These are phyloP conservation scores for Tympanopsis confertula DNA, from an alignment of 2,329 filamentous ascomycete genomes.

Conservation along the genomic window DNA sequence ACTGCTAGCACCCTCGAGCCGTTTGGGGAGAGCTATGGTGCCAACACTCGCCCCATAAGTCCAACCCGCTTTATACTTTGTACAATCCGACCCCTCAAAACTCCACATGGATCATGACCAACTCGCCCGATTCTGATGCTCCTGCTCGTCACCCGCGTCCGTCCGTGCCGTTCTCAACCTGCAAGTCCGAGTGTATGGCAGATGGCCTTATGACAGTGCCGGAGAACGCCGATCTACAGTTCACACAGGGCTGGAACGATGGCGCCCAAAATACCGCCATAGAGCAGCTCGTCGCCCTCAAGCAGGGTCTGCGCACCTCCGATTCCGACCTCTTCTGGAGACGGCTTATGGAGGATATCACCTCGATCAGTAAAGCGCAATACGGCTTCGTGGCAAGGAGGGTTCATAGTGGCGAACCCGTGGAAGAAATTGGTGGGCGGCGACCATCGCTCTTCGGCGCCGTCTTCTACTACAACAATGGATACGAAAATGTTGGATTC, in stretches of 20 bases:
- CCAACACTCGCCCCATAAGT: too few species aligned
- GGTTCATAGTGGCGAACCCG: conserved; percentile 44
- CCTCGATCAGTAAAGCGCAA: conserved; percentile 50
- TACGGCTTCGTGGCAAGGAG: conserved; percentile 59
- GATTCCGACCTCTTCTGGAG: conserved; percentile 52
- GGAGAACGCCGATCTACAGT: neutral
- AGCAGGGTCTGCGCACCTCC: conserved; percentile 36
- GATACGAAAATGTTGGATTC: conserved; percentile 34
- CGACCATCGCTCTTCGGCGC: conserved; percentile 53
- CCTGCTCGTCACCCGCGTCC: too few species aligned
- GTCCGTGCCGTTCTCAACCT: too few species aligned
- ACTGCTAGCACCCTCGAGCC: too few species aligned
- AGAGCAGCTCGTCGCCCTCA: conserved; percentile 47
- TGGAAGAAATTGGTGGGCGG: conserved; percentile 48
- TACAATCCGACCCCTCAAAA: too few species aligned
- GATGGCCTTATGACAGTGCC: too few species aligned
- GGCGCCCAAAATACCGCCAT: conserved; percentile 45
- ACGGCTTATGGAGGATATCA: conserved; percentile 50
- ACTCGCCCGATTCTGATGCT: too few species aligned
- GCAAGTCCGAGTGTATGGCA: neutral
- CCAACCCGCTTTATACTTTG: too few species aligned
- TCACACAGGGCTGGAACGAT: conserved; percentile 15
- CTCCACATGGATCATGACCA: neutral
- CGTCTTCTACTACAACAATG: conserved; percentile 56
- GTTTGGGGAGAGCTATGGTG: too few species aligned